Evolutionary conservation across 495 filamentous ascomycete species (phyloP).

Genomic region (Penicillium riverlandense): DNA sequence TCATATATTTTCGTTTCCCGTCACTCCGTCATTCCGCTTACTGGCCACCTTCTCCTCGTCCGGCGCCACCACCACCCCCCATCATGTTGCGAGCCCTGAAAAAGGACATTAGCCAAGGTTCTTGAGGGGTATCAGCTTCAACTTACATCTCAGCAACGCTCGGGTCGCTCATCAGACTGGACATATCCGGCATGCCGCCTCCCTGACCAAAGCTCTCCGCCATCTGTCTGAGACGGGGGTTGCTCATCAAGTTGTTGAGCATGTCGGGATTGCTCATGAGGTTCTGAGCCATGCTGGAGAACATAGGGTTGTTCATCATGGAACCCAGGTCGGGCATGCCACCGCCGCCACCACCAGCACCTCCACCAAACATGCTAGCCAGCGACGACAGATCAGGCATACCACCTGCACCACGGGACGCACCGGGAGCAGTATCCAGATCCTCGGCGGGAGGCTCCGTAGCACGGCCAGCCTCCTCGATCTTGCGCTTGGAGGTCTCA

Average conservation of each 20-base stretch:
- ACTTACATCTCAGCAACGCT: slow-evolving; percentile 89
- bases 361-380: slow-evolving; percentile 64
- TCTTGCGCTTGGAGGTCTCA: slow-evolving; percentile 78
- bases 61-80: slow-evolving; percentile 49
- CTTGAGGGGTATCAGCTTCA: neutral
- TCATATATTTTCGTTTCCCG: no score
- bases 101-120: slow-evolving; percentile 8
- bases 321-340: slow-evolving; percentile 79
- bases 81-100: slow-evolving; percentile 70
- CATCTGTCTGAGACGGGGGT: slow-evolving; percentile 83
- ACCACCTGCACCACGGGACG: slow-evolving; percentile 49
- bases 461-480: slow-evolving; percentile 59
- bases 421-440: slow-evolving; percentile 37
- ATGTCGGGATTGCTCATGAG: slow-evolving; percentile 92
- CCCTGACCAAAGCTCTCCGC: slow-evolving; percentile 46
- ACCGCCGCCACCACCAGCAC: slow-evolving; percentile 53
- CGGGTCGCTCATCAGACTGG: slow-evolving; percentile 80
- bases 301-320: slow-evolving; percentile 98
- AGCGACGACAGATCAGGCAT: slow-evolving; percentile 74
- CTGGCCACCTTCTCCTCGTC: slow-evolving; percentile 14
- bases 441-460: slow-evolving; percentile 45
- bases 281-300: slow-evolving; percentile 90
- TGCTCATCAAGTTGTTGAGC: slow-evolving; percentile 86
- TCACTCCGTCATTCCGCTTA: no score
- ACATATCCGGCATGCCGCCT: slow-evolving; percentile 76